Conservation (phyloP, 352 stramenopile species). For the Phytophthora boehmeriae region DNA sequence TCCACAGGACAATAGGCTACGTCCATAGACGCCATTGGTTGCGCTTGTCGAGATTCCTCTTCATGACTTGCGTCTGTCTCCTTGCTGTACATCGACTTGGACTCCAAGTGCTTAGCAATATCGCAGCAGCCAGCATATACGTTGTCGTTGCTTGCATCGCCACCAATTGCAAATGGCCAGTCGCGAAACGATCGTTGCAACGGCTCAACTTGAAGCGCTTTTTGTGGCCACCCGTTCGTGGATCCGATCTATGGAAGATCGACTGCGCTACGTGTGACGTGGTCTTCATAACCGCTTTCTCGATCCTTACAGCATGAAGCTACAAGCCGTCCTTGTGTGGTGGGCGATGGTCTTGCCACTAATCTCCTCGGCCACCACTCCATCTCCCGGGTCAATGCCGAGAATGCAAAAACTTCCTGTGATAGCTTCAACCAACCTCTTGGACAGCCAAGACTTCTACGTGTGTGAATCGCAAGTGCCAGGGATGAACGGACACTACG, state of each 20-base stretch:
- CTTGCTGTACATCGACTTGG: background rate
- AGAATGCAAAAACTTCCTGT: slow-evolving; percentile 2
- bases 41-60: slow-evolving; percentile 1
- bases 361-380: background rate
- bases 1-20: slow-evolving; percentile 64
- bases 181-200: slow-evolving; percentile 18
- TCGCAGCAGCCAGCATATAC: slow-evolving; percentile 4
- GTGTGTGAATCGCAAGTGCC: slow-evolving; percentile 53
- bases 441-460: slow-evolving; percentile 49
- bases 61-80: background rate
- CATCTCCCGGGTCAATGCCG: slow-evolving; percentile 6
- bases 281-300: no score
- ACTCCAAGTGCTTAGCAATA: background rate
- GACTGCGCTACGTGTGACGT: no score
- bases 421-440: slow-evolving; percentile 23
- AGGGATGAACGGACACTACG: slow-evolving; percentile 65
- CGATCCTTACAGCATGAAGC: slow-evolving; percentile 14
- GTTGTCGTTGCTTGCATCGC: background rate
- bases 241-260: slow-evolving; percentile 17
- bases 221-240: slow-evolving; percentile 6
- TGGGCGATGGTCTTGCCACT: slow-evolving; percentile 1
- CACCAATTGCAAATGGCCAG: slow-evolving; percentile 1
- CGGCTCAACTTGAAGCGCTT: slow-evolving; percentile 26
- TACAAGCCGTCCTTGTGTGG: background rate
- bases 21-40: background rate